These are phyloP conservation scores for Tuber borchii DNA, from an alignment of 495 filamentous ascomycete genomes.

Conservation along the genomic window DNA sequence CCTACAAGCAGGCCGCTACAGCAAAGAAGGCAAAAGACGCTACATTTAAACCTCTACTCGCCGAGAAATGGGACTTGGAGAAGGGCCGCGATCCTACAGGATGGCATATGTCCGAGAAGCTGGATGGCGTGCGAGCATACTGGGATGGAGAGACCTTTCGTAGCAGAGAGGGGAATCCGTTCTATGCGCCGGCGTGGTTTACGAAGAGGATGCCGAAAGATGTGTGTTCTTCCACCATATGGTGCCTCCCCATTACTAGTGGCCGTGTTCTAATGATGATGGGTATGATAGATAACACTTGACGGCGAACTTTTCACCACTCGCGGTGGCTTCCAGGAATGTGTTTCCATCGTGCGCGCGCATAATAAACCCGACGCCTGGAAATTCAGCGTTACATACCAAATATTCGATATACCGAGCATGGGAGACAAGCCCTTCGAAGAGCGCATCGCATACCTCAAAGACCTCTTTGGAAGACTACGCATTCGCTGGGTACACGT, in stretches of 20 bases:
- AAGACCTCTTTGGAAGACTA: conserved; percentile 25
- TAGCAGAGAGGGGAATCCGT: conserved; percentile 39
- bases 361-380: conserved; percentile 37
- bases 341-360: conserved; percentile 40
- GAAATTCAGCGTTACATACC: conserved; percentile 41
- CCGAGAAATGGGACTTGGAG: conserved; percentile 41
- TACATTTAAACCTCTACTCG: conserved; percentile 39
- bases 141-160: conserved; percentile 40
- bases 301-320: conserved; percentile 41
- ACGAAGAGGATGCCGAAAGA: conserved; percentile 38
- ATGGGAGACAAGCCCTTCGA: conserved; percentile 33
- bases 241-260: not conserved
- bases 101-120: conserved; percentile 40
- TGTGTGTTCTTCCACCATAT: conserved; percentile 9
- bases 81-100: conserved; percentile 32
- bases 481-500: conserved; percentile 36
- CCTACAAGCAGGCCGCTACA: not conserved
- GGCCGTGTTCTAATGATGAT: not conserved
- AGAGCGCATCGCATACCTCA: conserved; percentile 30
- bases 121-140: conserved; percentile 41
- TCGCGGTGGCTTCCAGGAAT: conserved; percentile 40
- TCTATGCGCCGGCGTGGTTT: conserved; percentile 42
- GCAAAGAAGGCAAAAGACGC: conserved; percentile 20
- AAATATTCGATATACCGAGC: conserved; percentile 39
- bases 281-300: conserved; percentile 22